Evolutionary conservation across 1,284 basidiomycete species (phyloP), one percentile per base, ranked within the genome.

Genomic region (Leucoagaricus sp.): DNA sequence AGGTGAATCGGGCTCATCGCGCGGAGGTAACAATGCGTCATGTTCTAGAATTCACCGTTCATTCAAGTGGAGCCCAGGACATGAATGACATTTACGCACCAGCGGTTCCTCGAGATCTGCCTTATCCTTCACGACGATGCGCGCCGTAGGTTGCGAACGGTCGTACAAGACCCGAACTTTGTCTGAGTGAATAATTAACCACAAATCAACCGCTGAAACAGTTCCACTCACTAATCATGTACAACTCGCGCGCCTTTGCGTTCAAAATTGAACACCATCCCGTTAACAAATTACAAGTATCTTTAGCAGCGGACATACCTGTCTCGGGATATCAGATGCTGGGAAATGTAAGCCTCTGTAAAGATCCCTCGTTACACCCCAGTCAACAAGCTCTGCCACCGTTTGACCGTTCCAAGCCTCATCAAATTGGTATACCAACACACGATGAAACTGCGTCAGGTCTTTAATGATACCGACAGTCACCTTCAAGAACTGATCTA

Each of bases 1-100:
- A 93, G 73, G 68, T 95, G 93, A 55, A 95, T 93, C 1, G 93
- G 93, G 65, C 89, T 92, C 92, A 95, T 95, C 1, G 93, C 91
- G 15, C 93, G 84, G 12, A 95, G 75, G 67, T 89, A 92, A 59
- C 87, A 91, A 69, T 94, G 89, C 0, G 93, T 94, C 92, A 95
- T 94, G 68, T 95, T 86, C 79, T 64, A 23, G 28, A 45, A n/a
- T n/a, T n/a, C n/a, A n/a, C 28, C 9, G 6, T 19, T 13, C n/a
- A 7, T 31, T 53, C 13, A 53, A 34, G 36, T 28, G 31, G 53
- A 4, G 49, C 45, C 19, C 12, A 58, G 13, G 5, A 26, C 29
- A 41, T 15, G 1, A 52, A 6, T 17, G 25, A 17, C 17, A 51
- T 36, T 42, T 5, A 69, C 72, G 48, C 65, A 86, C 84, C 60